Percentiles rank a stretch among this genome's conserved stretches.
These are phyloP conservation scores for Capsella bursapastoris DNA, from an alignment of 345 rosid species.

Conservation along the genomic window DNA sequence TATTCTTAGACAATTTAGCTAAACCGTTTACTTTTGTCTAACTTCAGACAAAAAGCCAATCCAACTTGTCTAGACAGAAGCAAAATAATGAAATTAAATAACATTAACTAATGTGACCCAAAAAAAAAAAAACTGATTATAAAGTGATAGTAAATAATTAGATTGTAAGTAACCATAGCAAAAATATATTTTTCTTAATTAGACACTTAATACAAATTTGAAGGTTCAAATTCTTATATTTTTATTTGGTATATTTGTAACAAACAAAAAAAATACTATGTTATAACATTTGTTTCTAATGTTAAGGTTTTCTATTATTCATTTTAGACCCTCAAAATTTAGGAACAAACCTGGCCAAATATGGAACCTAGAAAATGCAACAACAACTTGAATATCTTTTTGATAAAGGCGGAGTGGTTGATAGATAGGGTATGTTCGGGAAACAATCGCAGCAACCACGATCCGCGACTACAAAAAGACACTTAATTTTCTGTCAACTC, in stretches of 20 bases:
- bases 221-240: no score
- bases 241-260: not conserved
- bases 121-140: not conserved
- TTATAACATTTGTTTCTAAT: not conserved
- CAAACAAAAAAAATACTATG: no score
- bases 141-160: not conserved
- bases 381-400: not conserved
- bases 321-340: not conserved
- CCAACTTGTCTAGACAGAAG: not conserved
- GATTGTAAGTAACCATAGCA: not conserved
- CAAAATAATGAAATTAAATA: not conserved
- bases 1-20: not conserved
- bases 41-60: not conserved
- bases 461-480: no score
- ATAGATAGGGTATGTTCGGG: no score
- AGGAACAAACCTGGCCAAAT: not conserved
- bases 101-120: no score
- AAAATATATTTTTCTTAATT: not conserved
- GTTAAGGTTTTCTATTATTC: not conserved
- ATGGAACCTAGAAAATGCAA: not conserved
- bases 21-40: not conserved
- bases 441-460: no score
- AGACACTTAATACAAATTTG: not conserved
- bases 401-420: not conserved
- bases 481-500: no score